Evolutionary conservation across 2,329 filamentous ascomycete genomes (phyloP), one percentile per base, ranked within the genome.

Genomic region (Paraphoma sp.): DNA sequence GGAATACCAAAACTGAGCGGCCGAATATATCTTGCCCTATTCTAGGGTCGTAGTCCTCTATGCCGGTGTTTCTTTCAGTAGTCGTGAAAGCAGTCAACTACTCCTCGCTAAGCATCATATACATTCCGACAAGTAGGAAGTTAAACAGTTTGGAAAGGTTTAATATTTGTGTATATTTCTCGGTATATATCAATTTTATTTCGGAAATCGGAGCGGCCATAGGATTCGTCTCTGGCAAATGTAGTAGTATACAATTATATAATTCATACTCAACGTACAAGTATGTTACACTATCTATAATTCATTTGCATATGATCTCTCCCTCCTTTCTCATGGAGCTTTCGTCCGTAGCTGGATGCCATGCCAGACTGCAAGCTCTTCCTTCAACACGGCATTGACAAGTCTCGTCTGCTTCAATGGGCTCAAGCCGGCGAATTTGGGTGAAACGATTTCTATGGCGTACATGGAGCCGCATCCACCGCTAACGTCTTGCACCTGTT

Each of bases 381-480:
- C 90, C 4, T 86, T 87, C 30, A 96, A 80, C 16, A 89, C 84
- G 17, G 86, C 80, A 71, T 94, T 94, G 48, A 96, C 91, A 78
- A 94, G 82, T 57, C 90, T 83, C 78, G 95, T 91, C 80, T 95
- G 91, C 82, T 91, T 91, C 58, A 96, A 84, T 74, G 93, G 87
- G 48, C 82, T 84, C 66, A 87, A 75, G 45, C 91, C 92, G 51
- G 83, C 82, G 77, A 96, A 96, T 68, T 82, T 84, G 45, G 87
- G 82, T 7, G 89, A 91, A 46, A 87, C 84, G 62, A 95, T 87
- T 68, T 93, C 89, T 64, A 96, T 89, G 53, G 87, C 89, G 79
- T 95, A 95, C 92, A 95, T 95, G 71, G 88, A 91, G 9, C 91
- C 91, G 78, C 91, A 96, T 30, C 91, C 91, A 56, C 92, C 91